Base-by-base conservation (phyloP, 257 asterid species). In the Penstemon newberryi region DNA sequence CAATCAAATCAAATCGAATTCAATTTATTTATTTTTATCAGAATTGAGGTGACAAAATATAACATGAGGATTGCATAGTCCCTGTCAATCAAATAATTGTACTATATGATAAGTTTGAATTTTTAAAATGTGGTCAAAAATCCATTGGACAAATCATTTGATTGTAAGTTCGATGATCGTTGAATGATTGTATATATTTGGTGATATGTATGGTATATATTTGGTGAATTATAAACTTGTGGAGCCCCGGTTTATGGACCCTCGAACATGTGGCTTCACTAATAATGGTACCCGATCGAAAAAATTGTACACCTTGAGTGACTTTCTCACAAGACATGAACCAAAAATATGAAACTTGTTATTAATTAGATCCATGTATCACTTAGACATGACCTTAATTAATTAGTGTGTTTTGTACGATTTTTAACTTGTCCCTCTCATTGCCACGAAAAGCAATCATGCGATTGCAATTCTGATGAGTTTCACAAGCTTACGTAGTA, bases 1-100 rank as follows among this genome's bases (percentile, higher is more conserved):
- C 38, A 37, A 3, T 2, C 11, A 15, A 37, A 3, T 2, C 11
- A 15, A 13, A 36, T 38, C 5, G 60, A 55, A 25, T 25, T 25
- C 33, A 2, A 25, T 25, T 25, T 25, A 25, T 25, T 25, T 25
- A 15, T 15, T 25, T 25, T 25, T 25, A 25, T 49, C 3, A 49
- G 8, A 49, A 3, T 49, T 49, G 2, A 41, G 41, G 51, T 18
- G 65, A 62, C 19, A 8, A 6, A 47, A 19, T 7, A 6, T 12
- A n/a, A 45, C 7, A 41, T 50, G 42, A 63, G 19, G 18, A 45
- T 58, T 39, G 57, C 36, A 5, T 9, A 52, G 73, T 73, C 73
- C 12, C 0, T 67, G 60, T 73, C 73, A 53, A 60, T 56, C 78
- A 44, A 67, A 74, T 67, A 60, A 67, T 74, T 67, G 73, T 44